phyloP scores from a whole-genome alignment of 345 rosid species.

The Murraya koenigii region DNA sequence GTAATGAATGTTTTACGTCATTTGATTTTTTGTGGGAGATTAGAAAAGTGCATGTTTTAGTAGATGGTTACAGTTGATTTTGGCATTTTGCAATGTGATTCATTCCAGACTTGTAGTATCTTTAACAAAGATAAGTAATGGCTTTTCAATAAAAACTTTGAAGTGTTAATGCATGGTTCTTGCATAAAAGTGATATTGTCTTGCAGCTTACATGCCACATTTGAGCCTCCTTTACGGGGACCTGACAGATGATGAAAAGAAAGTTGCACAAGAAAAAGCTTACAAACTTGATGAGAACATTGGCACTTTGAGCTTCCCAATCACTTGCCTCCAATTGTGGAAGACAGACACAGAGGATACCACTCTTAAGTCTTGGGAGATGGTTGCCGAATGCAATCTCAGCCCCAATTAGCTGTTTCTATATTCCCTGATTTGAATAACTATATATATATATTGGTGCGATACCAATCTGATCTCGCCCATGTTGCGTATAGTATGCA shows the following conservation, averaged over 20 bases:
- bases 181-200: background rate
- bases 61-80: background rate
- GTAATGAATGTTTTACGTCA: background rate
- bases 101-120: background rate
- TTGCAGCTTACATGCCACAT: conserved; percentile 90
- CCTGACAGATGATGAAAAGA: conserved; percentile 75
- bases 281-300: conserved; percentile 46
- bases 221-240: conserved; percentile 73
- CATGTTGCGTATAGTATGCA: background rate
- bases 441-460: background rate
- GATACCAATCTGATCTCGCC: too few species aligned
- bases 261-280: conserved; percentile 64
- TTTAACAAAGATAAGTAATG: background rate
- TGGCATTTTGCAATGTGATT: background rate
- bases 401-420: conserved; percentile 27
- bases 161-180: background rate
- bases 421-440: background rate
- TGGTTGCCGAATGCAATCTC: conserved; percentile 56
- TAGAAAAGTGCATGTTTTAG: background rate
- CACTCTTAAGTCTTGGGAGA: conserved; percentile 73
- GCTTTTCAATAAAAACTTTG: background rate
- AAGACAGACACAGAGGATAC: conserved; percentile 64
- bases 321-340: conserved; percentile 56
- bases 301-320: conserved; percentile 45
- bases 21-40: background rate